phyloP scores from a whole-genome alignment of 1,284 basidiomycete genomes.

The Marasmius oreades region DNA sequence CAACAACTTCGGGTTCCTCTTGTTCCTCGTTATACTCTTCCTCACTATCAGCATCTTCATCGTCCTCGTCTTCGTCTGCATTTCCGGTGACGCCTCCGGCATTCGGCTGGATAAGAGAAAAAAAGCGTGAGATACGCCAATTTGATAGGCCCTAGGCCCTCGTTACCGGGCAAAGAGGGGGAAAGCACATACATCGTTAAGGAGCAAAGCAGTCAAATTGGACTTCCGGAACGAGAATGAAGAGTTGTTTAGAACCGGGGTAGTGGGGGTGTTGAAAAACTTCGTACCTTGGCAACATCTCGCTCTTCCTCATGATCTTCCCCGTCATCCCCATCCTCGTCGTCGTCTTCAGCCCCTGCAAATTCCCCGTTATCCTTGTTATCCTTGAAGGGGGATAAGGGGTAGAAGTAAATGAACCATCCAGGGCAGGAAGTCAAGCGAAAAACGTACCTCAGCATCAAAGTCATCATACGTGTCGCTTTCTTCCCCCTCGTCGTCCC shows the following conservation, averaged over 20 bases:
- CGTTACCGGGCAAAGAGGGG: neutral
- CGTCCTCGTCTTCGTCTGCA: slow-evolving; percentile 14
- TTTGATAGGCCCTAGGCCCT: too few species aligned
- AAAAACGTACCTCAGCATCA: slow-evolving; percentile 10
- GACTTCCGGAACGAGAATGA: neutral
- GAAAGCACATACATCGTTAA: slow-evolving; percentile 8
- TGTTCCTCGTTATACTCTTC: slow-evolving; percentile 1
- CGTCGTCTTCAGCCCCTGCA: slow-evolving; percentile 4
- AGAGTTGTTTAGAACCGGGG: neutral
- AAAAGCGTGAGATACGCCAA: neutral
- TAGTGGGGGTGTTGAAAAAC: neutral
- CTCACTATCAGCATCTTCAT: slow-evolving; percentile 12
- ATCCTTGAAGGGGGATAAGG: neutral
- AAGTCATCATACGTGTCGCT: slow-evolving; percentile 13
- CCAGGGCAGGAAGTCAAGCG: neutral
- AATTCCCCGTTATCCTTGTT: neutral
- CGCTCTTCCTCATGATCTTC: slow-evolving; percentile 7
- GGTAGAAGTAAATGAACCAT: too few species aligned
- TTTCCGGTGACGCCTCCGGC: slow-evolving; percentile 18
- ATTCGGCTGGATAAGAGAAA: neutral
- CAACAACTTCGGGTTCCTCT: neutral
- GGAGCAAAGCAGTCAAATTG: slow-evolving; percentile 11
- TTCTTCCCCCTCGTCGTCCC: slow-evolving; percentile 12
- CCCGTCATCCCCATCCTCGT: slow-evolving; percentile 4
- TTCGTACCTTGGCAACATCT: neutral